Conservation (phyloP, 768 basidiomycete species). For the Lyophyllum atratum region DNA sequence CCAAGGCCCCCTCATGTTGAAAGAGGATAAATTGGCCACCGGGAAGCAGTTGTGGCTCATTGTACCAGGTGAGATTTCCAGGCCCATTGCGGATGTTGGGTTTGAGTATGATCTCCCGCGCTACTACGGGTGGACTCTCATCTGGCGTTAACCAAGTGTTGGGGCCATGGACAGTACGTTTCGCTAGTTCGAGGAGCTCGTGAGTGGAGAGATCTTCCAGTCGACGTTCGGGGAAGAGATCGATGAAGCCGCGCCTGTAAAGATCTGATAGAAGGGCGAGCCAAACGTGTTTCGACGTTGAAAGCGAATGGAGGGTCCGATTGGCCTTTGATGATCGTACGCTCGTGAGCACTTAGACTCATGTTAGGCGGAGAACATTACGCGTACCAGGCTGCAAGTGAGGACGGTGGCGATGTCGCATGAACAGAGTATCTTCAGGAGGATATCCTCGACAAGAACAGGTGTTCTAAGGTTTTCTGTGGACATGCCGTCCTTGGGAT, state of each 20-base stretch:
- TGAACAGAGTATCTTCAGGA: background rate
- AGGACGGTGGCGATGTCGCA: constrained; percentile 6
- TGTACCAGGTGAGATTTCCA: background rate
- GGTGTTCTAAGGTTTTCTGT: background rate
- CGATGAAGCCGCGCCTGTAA: constrained; percentile 4
- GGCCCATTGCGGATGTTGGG: background rate
- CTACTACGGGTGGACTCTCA: background rate
- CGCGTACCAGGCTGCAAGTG: background rate
- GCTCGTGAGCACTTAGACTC: background rate
- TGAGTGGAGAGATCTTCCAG: background rate
- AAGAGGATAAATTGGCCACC: background rate
- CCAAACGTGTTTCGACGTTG: constrained; percentile 39
- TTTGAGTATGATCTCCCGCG: background rate
- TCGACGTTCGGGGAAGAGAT: background rate
- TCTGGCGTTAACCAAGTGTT: background rate
- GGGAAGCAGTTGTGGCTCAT: background rate
- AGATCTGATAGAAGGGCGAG: constrained; percentile 1
- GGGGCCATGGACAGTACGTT: background rate
- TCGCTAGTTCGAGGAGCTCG: constrained; percentile 2
- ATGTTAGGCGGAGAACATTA: background rate
- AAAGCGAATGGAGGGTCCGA: constrained; percentile 37
- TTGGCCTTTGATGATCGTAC: background rate
- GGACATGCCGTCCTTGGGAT: too few species aligned
- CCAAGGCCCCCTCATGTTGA: background rate
- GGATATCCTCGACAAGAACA: constrained; percentile 4